Percentiles rank a stretch among this genome's conserved stretches.
Conservation (phyloP, 768 basidiomycete genomes). For the Holtermannia corniformis region DNA sequence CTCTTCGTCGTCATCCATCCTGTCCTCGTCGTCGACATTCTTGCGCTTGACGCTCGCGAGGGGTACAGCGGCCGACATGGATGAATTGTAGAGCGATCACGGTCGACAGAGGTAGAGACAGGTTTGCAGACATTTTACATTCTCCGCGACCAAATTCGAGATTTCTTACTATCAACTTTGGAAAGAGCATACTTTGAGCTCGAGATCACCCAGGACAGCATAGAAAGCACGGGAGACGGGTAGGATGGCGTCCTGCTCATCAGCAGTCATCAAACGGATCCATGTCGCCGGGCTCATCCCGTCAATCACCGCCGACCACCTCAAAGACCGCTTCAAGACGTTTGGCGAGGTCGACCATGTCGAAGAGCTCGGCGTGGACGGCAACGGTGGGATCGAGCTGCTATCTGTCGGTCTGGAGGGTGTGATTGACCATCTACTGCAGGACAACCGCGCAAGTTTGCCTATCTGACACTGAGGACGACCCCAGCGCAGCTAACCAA, state of each 20-base stretch:
- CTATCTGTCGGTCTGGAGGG: too few species aligned
- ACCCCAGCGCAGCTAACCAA: constrained; percentile 28
- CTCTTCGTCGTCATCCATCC: constrained; percentile 20
- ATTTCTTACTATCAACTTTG: too few species aligned
- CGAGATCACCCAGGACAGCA: too few species aligned
- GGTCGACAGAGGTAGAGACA: too few species aligned
- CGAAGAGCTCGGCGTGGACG: constrained; percentile 19
- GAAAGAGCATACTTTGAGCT: too few species aligned
- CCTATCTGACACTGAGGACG: constrained; percentile 26
- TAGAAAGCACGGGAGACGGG: neutral
- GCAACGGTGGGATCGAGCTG: neutral
- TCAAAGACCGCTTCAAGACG: constrained; percentile 29
- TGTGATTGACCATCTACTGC: neutral
- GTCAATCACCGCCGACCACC: constrained; percentile 23
- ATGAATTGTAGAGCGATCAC: too few species aligned
- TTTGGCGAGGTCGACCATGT: constrained; percentile 27
- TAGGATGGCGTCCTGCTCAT: neutral
- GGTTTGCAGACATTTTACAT: too few species aligned
- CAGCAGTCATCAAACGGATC: constrained; percentile 20
- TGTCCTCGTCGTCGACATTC: constrained; percentile 31
- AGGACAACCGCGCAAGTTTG: constrained; percentile 31
- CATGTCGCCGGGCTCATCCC: constrained; percentile 31
- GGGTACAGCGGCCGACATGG: constrained; percentile 8
- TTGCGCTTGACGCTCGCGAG: constrained; percentile 28
- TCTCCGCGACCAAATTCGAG: too few species aligned